These are phyloP conservation scores for Arachis hypogaea DNA, from an alignment of 306 rosid genomes.

Conservation along the genomic window DNA sequence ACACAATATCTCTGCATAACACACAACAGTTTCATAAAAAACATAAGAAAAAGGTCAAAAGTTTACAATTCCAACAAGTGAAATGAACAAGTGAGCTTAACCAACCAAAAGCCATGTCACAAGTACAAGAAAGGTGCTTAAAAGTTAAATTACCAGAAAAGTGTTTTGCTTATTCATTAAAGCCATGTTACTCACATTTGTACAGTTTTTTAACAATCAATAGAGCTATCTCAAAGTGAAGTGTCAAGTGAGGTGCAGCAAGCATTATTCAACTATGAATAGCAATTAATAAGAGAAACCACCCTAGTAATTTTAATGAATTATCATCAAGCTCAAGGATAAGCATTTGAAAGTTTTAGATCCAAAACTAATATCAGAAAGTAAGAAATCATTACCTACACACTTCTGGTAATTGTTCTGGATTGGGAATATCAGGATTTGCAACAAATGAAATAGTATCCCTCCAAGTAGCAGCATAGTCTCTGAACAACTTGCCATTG, in stretches of 20 bases:
- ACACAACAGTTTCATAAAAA: neutral
- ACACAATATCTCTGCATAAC: conserved; percentile 36
- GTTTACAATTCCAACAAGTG: neutral
- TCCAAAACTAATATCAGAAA: neutral
- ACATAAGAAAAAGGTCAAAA: neutral
- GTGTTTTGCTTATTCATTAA: neutral
- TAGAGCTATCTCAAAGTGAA: too few species aligned
- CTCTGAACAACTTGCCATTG: conserved; percentile 17
- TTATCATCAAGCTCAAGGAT: neutral
- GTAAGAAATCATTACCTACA: conserved; percentile 33
- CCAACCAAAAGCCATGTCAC: neutral
- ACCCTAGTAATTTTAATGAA: neutral
- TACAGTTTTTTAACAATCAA: too few species aligned
- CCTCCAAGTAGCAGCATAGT: conserved; percentile 29
- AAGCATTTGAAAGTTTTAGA: neutral
- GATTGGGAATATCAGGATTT: conserved; percentile 30
- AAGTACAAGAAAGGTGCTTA: neutral
- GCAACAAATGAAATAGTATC: conserved; percentile 26
- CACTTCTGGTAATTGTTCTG: conserved; percentile 23
- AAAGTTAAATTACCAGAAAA: neutral
- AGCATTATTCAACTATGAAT: too few species aligned
- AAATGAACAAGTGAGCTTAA: neutral
- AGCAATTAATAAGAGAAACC: neutral
- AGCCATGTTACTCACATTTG: too few species aligned
- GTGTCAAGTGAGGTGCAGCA: too few species aligned